These are phyloP conservation scores for Ashbya aceris DNA, from an alignment of 1,139 yeast genomes.

Conservation along the genomic window DNA sequence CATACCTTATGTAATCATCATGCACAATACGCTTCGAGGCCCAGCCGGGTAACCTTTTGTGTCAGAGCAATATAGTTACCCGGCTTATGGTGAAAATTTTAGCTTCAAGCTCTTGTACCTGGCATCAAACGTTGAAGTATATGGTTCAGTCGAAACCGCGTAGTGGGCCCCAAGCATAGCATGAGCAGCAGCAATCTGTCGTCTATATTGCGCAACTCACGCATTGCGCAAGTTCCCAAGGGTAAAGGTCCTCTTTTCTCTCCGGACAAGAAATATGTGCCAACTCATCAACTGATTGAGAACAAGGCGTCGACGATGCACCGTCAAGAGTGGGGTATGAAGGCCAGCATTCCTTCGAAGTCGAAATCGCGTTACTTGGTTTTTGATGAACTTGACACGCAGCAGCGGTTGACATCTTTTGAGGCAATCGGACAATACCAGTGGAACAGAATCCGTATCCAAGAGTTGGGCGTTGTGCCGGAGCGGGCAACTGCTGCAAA, in stretches of 20 bases:
- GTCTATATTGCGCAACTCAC: conserved; percentile 19
- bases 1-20: too few relatives aligned
- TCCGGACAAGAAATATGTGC: conserved; percentile 24
- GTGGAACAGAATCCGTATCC: conserved; percentile 42
- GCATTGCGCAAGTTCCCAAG: conserved; percentile 24
- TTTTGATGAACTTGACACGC: conserved; percentile 43
- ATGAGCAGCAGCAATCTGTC: conserved; percentile 9
- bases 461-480: conserved; percentile 40
- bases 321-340: conserved; percentile 58
- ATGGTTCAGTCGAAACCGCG: too few relatives aligned
- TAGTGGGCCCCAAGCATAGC: too few relatives aligned
- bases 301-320: conserved; percentile 46
- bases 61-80: too few relatives aligned
- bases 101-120: too few relatives aligned
- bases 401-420: conserved; percentile 44
- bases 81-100: too few relatives aligned
- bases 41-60: too few relatives aligned
- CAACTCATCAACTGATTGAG: conserved; percentile 50
- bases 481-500: conserved; percentile 10
- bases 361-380: conserved; percentile 40
- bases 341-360: conserved; percentile 45
- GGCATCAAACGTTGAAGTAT: too few relatives aligned
- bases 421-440: conserved; percentile 41
- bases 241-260: conserved; percentile 16
- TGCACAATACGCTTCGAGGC: too few relatives aligned